These are phyloP conservation scores for Lojkania enalia DNA, from an alignment of 2,329 filamentous ascomycete species.

Conservation along the genomic window DNA sequence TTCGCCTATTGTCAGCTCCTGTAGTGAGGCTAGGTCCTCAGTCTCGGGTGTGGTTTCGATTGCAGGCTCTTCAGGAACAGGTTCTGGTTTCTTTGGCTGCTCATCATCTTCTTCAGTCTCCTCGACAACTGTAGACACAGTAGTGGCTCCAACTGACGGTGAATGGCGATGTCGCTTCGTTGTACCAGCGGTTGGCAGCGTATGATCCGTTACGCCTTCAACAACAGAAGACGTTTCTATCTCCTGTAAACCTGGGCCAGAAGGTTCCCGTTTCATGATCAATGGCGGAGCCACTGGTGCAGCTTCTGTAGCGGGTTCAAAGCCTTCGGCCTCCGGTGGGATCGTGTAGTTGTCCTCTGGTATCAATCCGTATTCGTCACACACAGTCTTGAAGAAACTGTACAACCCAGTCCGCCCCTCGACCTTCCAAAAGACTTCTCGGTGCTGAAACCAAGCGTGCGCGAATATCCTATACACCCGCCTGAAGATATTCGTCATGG, in stretches of 20 bases:
- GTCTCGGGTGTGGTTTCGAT: neutral
- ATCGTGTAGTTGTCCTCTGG: constrained; percentile 96
- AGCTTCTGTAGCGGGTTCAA: constrained; percentile 55
- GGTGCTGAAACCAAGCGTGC: constrained; percentile 98
- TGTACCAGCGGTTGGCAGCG: constrained; percentile 64
- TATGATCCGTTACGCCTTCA: constrained; percentile 45
- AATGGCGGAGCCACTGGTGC: constrained; percentile 29
- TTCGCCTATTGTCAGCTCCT: constrained; percentile 12
- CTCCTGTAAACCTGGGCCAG: constrained; percentile 24
- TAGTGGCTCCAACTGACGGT: constrained; percentile 71
- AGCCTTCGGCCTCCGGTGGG: constrained; percentile 86
- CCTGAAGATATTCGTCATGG: constrained; percentile 92
- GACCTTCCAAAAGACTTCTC: constrained; percentile 91
- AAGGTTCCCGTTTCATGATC: constrained; percentile 43
- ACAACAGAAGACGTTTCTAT: constrained; percentile 23
- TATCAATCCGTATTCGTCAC: constrained; percentile 86
- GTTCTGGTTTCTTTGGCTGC: constrained; percentile 10
- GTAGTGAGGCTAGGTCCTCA: constrained; percentile 15
- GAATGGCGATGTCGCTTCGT: constrained; percentile 83
- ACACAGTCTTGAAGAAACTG: constrained; percentile 95
- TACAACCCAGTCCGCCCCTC: constrained; percentile 91
- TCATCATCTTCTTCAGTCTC: constrained; percentile 72
- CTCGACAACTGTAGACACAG: constrained; percentile 80
- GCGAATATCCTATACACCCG: constrained; percentile 95
- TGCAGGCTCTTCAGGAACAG: constrained; percentile 22